Evolutionary conservation across 306 rosid genomes (phyloP).

Genomic region (Begonia fuchsioides): DNA sequence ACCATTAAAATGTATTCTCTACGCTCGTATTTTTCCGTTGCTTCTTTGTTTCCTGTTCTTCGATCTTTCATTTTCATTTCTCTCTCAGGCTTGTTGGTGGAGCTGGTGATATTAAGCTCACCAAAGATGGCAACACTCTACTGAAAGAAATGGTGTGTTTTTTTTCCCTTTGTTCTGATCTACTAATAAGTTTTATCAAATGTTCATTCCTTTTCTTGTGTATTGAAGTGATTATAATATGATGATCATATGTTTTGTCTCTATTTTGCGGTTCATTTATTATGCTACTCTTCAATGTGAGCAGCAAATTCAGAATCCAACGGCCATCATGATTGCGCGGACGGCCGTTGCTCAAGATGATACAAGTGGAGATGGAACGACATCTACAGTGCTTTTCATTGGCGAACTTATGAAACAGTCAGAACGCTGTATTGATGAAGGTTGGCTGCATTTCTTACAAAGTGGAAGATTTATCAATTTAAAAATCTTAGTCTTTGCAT

Average conservation of each 20-base stretch:
- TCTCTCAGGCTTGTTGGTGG: slow-evolving; percentile 84
- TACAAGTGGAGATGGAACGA: slow-evolving; percentile 89
- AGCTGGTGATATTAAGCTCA: slow-evolving; percentile 89
- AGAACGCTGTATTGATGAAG: slow-evolving; percentile 83
- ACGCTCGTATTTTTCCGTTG: not conserved
- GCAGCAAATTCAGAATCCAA: slow-evolving; percentile 98
- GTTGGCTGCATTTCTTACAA: slow-evolving; percentile 13
- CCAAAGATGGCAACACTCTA: slow-evolving; percentile 94
- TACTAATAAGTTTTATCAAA: too few species aligned
- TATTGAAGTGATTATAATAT: too few species aligned
- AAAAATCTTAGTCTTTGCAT: too few species aligned
- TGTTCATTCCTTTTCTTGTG: too few species aligned
- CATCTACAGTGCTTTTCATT: slow-evolving; percentile 83
- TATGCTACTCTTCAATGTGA: not conserved
- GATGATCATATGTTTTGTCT: too few species aligned
- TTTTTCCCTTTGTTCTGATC: not conserved
- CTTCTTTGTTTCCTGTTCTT: not conserved
- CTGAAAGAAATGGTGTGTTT: slow-evolving; percentile 74
- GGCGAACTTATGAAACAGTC: slow-evolving; percentile 98
- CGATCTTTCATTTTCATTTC: not conserved
- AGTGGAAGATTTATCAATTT: too few species aligned
- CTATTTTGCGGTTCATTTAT: too few species aligned
- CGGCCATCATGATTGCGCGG: slow-evolving; percentile 96
- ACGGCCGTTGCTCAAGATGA: slow-evolving; percentile 98
- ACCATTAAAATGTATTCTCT: slow-evolving; percentile 71